Percentiles rank a stretch among this genome's conserved stretches.
These are phyloP conservation scores for Notholithocarpus densiflorus DNA, from an alignment of 306 rosid genomes.

Conservation along the genomic window DNA sequence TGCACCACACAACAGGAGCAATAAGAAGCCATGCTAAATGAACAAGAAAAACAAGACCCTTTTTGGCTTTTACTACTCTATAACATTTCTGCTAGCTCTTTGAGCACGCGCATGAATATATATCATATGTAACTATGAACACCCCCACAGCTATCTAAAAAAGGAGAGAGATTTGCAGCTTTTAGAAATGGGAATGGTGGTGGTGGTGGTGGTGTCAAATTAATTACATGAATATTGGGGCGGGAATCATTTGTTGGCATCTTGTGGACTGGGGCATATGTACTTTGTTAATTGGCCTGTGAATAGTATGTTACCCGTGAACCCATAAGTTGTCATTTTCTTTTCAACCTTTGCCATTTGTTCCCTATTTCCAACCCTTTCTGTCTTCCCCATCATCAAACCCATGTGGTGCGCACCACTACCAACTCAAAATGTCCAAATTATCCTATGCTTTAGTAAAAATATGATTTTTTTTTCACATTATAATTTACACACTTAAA, in stretches of 20 bases:
- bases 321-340: conserved; percentile 58
- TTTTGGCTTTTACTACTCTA: background rate
- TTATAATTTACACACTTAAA: too few relatives aligned
- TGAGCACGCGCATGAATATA: background rate
- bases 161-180: conserved; percentile 20
- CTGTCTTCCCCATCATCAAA: conserved; percentile 10
- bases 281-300: conserved; percentile 13
- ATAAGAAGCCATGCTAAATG: conserved; percentile 30
- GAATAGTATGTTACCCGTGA: conserved; percentile 67
- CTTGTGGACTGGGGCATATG: conserved; percentile 15
- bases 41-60: background rate
- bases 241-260: conserved; percentile 23
- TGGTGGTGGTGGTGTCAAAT: background rate
- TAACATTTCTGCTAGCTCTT: background rate
- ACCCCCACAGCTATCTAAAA: background rate
- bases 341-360: conserved; percentile 24
- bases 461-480: too few relatives aligned
- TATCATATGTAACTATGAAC: background rate
- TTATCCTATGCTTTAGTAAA: too few relatives aligned
- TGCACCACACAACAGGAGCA: conserved; percentile 22
- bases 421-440: background rate
- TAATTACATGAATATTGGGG: background rate
- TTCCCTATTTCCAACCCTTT: conserved; percentile 26
- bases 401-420: conserved; percentile 44
- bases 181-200: conserved; percentile 15